Evolutionary conservation across 2,329 filamentous ascomycete genomes (phyloP), one percentile per base, ranked within the genome.

Genomic region (Fusarium dimerum): DNA sequence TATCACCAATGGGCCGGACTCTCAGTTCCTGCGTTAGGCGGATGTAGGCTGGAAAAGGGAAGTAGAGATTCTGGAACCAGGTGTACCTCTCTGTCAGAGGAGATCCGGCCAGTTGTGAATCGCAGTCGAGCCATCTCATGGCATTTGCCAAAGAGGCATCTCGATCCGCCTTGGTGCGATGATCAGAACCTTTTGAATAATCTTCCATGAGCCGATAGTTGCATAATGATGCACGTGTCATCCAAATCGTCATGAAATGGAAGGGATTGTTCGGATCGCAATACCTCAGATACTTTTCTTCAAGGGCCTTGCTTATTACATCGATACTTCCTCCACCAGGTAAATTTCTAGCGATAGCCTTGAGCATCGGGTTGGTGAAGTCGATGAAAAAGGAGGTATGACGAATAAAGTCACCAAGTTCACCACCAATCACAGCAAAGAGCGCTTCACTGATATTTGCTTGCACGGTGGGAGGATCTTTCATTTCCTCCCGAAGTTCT

Each of bases 171-270:
- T 72, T 69, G 0, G 67, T 68, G 26, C 67, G 65, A 0, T 57
- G 51, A 5, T 42, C 43, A 0, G 60, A 45, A 0, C 64, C 50
- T 2, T 55, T 67, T 0, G 72, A 69, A 50, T 79, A 77, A 50
- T 79, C 68, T 45, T 83, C 76, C 45, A 84, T 51, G 0, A 87
- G 73, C 2, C 71, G 75, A 43, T 55, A 67, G 60, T 77, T 82
- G 0, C 81, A 76, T 3, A 87, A 50, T 6, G 73, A 68, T 0
- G 59, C 67, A 11, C 80, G 58, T 1, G 69, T 61, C 0, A 61
- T 69, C 71, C 74, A 73, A 0, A 73, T 58, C 0, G 73, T 70
- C 61, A 77, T 69, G 46, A 66, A 72, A n/a, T 78, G 76, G 1
- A 77, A 51, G 0, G 73, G 68, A 41, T 70, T 73, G 0, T 68